Evolutionary conservation across 2,329 filamentous ascomycete genomes (phyloP).

Genomic region (Microthyrium microscopicum): DNA sequence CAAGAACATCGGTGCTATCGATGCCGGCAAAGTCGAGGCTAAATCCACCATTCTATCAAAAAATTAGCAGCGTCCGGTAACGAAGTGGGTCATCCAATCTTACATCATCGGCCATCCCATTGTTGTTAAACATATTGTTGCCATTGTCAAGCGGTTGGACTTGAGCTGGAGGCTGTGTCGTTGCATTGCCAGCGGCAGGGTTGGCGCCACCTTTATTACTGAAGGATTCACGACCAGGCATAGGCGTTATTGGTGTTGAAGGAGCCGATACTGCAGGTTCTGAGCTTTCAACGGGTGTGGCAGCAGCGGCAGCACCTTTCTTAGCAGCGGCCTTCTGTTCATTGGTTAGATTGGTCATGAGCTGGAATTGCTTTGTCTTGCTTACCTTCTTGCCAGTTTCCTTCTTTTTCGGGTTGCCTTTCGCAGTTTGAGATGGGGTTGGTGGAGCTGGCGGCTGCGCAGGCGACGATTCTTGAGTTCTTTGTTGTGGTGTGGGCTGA

Average conservation of each 20-base stretch:
- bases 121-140: constrained; percentile 8
- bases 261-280: constrained; percentile 32
- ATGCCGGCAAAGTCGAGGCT: constrained; percentile 24
- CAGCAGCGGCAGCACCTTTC: constrained; percentile 21
- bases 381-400: constrained; percentile 22
- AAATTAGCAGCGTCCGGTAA: constrained; percentile 12
- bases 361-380: constrained; percentile 11
- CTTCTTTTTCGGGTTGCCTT: constrained; percentile 65
- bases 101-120: constrained; percentile 16
- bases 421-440: constrained; percentile 57
- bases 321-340: constrained; percentile 22
- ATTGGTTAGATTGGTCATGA: constrained; percentile 18
- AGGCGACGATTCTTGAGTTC: constrained; percentile 31
- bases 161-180: background rate
- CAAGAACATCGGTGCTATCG: constrained; percentile 46
- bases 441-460: constrained; percentile 43
- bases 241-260: constrained; percentile 31
- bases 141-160: background rate
- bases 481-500: constrained; percentile 20
- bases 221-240: constrained; percentile 19
- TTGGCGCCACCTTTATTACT: constrained; percentile 8
- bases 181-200: background rate
- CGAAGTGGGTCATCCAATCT: constrained; percentile 9
- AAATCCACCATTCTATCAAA: constrained; percentile 18
- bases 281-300: constrained; percentile 25